Conservation (phyloP, 2,329 filamentous ascomycete species). For the Sporothrix inflata region DNA sequence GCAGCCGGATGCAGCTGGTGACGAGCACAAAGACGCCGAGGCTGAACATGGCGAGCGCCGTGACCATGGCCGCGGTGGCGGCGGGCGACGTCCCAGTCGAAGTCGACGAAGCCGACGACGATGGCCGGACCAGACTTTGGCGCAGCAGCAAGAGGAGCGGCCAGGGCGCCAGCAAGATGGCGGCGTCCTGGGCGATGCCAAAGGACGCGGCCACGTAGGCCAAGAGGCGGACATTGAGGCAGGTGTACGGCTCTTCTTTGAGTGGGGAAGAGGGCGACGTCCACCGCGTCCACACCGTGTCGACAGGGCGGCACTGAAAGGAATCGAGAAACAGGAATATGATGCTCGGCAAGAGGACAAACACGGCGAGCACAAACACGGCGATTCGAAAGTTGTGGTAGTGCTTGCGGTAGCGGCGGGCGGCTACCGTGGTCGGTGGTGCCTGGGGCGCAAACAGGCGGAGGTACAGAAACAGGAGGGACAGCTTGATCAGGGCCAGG, state of each 20-base stretch:
- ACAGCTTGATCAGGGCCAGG: slow-evolving; percentile 41
- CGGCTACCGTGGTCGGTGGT: neutral
- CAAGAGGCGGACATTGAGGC: slow-evolving; percentile 42
- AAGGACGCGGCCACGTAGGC: slow-evolving; percentile 40
- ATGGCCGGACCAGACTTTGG: slow-evolving; percentile 26
- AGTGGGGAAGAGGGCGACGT: slow-evolving; percentile 17
- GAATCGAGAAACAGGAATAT: slow-evolving; percentile 42
- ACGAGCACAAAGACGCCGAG: slow-evolving; percentile 45
- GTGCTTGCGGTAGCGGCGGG: slow-evolving; percentile 39
- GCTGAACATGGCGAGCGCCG: slow-evolving; percentile 44
- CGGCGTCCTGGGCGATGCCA: slow-evolving; percentile 44
- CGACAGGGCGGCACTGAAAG: slow-evolving; percentile 45
- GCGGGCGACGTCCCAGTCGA: neutral
- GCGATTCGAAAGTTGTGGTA: slow-evolving; percentile 40
- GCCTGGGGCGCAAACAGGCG: slow-evolving; percentile 39
- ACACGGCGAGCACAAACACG: slow-evolving; percentile 36
- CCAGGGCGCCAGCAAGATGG: slow-evolving; percentile 43
- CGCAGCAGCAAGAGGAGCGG: slow-evolving; percentile 42
- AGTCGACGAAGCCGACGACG: slow-evolving; percentile 19
- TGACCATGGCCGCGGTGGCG: slow-evolving; percentile 10
- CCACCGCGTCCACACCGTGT: slow-evolving; percentile 42
- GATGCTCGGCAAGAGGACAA: slow-evolving; percentile 37
- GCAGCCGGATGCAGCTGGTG: slow-evolving; percentile 44
- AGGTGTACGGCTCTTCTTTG: slow-evolving; percentile 33
- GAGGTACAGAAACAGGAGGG: slow-evolving; percentile 42